These are phyloP conservation scores for Camelina neglecta DNA, from an alignment of 345 rosid species.

Conservation along the genomic window DNA sequence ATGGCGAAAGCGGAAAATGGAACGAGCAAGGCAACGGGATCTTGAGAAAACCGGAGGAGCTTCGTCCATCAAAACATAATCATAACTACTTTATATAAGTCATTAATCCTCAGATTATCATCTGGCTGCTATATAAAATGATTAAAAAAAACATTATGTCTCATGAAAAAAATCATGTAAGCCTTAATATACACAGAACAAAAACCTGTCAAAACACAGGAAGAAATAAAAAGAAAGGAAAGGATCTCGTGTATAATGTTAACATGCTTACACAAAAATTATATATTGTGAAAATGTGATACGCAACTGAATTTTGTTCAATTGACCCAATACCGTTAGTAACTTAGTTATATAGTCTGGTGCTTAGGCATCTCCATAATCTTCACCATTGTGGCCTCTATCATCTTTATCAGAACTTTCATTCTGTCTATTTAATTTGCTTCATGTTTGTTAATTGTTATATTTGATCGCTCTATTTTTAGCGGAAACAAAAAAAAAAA, in stretches of 20 bases:
- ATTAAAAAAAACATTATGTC: not conserved
- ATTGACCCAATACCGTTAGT: not conserved
- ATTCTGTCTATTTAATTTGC: not conserved
- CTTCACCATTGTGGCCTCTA: not conserved
- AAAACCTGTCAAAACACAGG: not conserved
- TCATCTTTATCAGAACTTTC: not conserved
- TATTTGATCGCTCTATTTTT: not conserved
- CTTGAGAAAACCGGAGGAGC: constrained; percentile 71
- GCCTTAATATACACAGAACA: not conserved
- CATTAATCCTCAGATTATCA: not conserved
- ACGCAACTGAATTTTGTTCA: not conserved
- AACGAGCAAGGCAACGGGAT: constrained; percentile 72
- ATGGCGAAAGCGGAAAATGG: constrained; percentile 93
- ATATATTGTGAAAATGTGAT: not conserved
- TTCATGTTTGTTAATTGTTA: too few species aligned
- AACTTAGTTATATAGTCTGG: not conserved
- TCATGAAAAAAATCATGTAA: not conserved
- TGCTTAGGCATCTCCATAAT: not conserved
- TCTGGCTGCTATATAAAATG: not conserved
- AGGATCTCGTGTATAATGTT: not conserved
- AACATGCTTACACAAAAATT: constrained; percentile 15
- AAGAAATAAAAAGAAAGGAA: not conserved
- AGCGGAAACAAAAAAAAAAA: not conserved
- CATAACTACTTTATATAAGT: not conserved
- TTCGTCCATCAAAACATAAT: constrained; percentile 44